Base-by-base conservation (phyloP, 2,329 filamentous ascomycete species). In the Colletotrichum orbiculare region DNA sequence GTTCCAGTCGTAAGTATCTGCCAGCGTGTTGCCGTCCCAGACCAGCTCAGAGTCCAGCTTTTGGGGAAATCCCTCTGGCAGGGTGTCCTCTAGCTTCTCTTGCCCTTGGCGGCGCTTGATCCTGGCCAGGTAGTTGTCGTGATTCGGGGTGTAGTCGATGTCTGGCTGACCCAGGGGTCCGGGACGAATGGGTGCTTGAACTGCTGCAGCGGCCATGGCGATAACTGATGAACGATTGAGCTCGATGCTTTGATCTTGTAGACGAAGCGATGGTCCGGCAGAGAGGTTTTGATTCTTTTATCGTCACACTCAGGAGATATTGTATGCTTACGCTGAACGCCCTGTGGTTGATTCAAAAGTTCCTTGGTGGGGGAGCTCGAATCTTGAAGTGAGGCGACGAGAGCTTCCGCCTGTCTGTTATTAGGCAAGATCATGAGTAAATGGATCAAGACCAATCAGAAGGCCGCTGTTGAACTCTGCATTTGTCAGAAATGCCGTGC, bases 81-180 rank as follows among this genome's bases (percentile, higher is more conserved):
- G 69, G 0, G 74, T 72, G 4, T 72, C 78, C 3, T 74, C 71
- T 0, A 83, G 70, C 0, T 72, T 70, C 9, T 82, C 83, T 0
- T 73, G 78, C 46, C 79, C 74, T 4, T 79, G 73, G 2, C 84
- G 78, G 4, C 77, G 76, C 54, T 82, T 74, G n/a, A 77, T 77
- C 5, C 87, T 81, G 2, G 81, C 80, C 35, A 83, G 76, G 68
- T 85, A 89, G 68, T 84, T 87, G 38, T 81, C 77, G 47, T 78
- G 77, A 66, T 88, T 78, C 0, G 87, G 87, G 1, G 81, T 76
- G 71, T 89, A 89, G 1, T 75, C 75, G 60, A 89, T 89, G 68
- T 89, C 86, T 0, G 87, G 87, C 69, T 88, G 85, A 25, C 81
- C 80, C 1, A 76, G 75, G 2, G 78, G 79, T 2, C 62, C 58